A percentile compares a stretch with the other conserved stretches of the same genome.
Evolutionary conservation across 352 stramenopile species (phyloP).

Genomic region (Globisporangium barbulae): DNA sequence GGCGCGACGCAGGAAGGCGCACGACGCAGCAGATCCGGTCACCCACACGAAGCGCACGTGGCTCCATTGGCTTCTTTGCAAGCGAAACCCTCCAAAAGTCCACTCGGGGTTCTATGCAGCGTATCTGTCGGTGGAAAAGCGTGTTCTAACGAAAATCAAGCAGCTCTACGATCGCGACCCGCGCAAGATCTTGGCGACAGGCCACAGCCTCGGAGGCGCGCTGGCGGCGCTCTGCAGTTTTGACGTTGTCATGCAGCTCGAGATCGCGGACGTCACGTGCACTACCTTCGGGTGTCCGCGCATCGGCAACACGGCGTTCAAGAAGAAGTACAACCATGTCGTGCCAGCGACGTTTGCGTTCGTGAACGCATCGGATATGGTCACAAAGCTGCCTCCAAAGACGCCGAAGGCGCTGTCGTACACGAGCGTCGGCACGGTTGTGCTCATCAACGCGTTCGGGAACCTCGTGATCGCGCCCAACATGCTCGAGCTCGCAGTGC

Average conservation of each 20-base stretch:
- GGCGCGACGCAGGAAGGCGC: not conserved
- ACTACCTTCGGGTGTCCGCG: conserved; percentile 43
- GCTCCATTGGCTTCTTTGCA: conserved; percentile 27
- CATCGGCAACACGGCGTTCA: conserved; percentile 37
- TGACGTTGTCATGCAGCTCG: conserved; percentile 28
- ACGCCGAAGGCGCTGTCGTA: conserved; percentile 39
- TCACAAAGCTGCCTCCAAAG: conserved; percentile 41
- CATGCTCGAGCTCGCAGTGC: conserved; percentile 30
- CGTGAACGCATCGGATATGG: conserved; percentile 36
- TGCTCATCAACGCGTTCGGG: conserved; percentile 37
- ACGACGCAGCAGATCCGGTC: not conserved
- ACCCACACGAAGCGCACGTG: conserved; percentile 16
- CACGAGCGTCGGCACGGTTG: conserved; percentile 28
- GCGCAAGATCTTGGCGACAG: conserved; percentile 30
- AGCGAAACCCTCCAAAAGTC: conserved; percentile 32
- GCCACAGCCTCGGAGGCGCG: conserved; percentile 41
- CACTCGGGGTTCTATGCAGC: conserved; percentile 42
- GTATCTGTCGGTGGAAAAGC: conserved; percentile 30
- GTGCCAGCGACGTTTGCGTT: conserved; percentile 41
- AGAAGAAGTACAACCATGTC: conserved; percentile 27
- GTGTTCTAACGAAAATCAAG: conserved; percentile 24
- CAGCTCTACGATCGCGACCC: conserved; percentile 20
- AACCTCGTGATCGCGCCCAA: conserved; percentile 48
- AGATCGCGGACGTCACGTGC: conserved; percentile 29
- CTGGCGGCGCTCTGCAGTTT: conserved; percentile 41